Base-by-base conservation (phyloP, 768 basidiomycete genomes). In the Gymnopilus junonius region DNA sequence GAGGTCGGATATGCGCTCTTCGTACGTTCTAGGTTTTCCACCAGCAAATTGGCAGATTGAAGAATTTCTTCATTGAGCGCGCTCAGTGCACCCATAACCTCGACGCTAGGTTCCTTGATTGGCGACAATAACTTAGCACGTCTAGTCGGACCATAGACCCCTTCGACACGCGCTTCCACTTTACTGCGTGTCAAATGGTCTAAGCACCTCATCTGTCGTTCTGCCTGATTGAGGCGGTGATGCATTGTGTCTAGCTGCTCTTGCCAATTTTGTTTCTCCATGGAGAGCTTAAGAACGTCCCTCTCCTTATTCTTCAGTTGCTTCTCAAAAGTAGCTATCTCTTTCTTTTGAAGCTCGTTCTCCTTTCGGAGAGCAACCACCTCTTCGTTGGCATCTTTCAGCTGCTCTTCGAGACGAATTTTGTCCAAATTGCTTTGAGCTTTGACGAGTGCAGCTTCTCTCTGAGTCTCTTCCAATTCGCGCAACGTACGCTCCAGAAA, bases 51-150 rank as follows among this genome's bases (percentile, higher is more conserved):
- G 12, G 69, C 65, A 8, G 66, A 42, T 42, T 72, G 71, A 15
- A 63, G 43, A 53, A 72, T 65, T 45, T 70, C 71, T 21, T 70
- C 68, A 46, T 72, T 72, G 35, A 72, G 63, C 12, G 55, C 62
- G 15, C 29, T 55, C n/a, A 72, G 64, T 11, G 67, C 65, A 4
- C 20, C 45, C 20, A 70, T 45, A 15, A 72, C 67, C 39, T 72
- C 71, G 15, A 62, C 35, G 29, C 70, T 69, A 3, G 69, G 65
- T 25, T 61, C 63, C 39, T 62, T 65, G 29, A 10, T 17, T 29
- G 31, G 23, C 17, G 58, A 17, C 20, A 20, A 21, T 7, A 51
- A 27, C 17, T 32, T 39, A 14, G 32, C 59, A 5, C 58, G 58
- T 53, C 57, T 45, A 23, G 63, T 58, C 8, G 60, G 29, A 8